These are phyloP conservation scores for Chimonanthus praecox DNA, from an alignment of 164 flowering plant genomes.

Conservation along the genomic window DNA sequence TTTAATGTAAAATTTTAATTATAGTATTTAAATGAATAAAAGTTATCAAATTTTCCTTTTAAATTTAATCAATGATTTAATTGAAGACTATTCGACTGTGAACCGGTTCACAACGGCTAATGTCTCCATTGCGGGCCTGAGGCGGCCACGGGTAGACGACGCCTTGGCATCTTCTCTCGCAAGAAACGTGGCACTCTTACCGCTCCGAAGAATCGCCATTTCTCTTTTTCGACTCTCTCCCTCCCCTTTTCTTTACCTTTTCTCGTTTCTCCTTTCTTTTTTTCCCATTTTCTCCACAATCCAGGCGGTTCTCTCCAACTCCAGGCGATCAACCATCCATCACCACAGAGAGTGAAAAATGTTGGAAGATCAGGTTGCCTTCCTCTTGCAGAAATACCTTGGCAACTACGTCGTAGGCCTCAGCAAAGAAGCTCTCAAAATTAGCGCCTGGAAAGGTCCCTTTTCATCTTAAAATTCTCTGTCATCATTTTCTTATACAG, in stretches of 20 bases:
- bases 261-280: not conserved
- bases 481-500: not conserved
- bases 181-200: not conserved
- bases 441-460: slow-evolving; percentile 94
- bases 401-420: slow-evolving; percentile 90
- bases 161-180: not conserved
- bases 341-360: slow-evolving; percentile 22
- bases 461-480: not conserved
- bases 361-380: slow-evolving; percentile 99
- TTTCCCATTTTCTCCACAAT: not conserved
- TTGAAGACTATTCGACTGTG: no score
- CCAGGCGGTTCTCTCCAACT: not conserved
- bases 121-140: no score
- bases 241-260: not conserved
- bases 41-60: no score
- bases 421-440: slow-evolving; percentile 90
- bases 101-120: no score
- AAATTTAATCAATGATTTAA: no score
- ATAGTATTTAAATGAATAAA: no score
- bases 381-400: slow-evolving; percentile 74
- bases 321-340: not conserved
- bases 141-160: no score
- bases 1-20: no score
- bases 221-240: slow-evolving; percentile 8
- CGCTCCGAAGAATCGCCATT: not conserved